These are phyloP conservation scores for Davidsoniella virescens DNA, from an alignment of 2,329 filamentous ascomycete genomes.

Conservation along the genomic window DNA sequence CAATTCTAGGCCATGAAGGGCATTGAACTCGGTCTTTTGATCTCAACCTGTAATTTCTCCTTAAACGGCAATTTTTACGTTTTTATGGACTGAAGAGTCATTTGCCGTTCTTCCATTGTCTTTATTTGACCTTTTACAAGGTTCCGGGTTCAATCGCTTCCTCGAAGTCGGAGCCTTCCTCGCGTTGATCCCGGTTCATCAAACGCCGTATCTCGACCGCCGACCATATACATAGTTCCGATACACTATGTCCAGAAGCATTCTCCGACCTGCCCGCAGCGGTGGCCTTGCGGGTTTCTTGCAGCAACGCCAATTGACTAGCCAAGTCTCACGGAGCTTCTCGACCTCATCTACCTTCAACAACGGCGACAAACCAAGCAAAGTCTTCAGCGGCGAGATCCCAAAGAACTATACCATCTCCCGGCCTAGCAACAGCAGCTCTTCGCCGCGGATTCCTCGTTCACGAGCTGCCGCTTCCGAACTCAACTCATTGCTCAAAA, in stretches of 20 bases:
- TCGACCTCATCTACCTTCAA: slow-evolving; percentile 23
- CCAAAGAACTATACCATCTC: slow-evolving; percentile 4
- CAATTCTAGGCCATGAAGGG: too few species aligned
- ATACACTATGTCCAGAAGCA: slow-evolving; percentile 7
- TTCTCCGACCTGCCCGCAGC: slow-evolving; percentile 13
- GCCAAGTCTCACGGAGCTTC: slow-evolving; percentile 15
- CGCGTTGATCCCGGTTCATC: too few species aligned
- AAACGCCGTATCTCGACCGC: background rate
- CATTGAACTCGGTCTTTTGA: too few species aligned
- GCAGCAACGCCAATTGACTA: too few species aligned
- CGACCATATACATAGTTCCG: background rate
- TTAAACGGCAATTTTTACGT: too few species aligned
- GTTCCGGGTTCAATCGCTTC: too few species aligned
- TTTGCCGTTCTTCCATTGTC: too few species aligned
- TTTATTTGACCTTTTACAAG: too few species aligned
- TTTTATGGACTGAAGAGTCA: too few species aligned
- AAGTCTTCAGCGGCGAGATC: slow-evolving; percentile 1
- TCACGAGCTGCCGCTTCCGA: slow-evolving; percentile 21
- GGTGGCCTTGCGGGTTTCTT: slow-evolving; percentile 2
- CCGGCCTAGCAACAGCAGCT: slow-evolving; percentile 13
- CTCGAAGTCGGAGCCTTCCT: too few species aligned
- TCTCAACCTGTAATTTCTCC: too few species aligned
- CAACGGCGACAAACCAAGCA: slow-evolving; percentile 14
- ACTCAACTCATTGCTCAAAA: slow-evolving; percentile 20
- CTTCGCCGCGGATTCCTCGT: slow-evolving; percentile 16